These are phyloP conservation scores for Tetrapisispora iriomotensis DNA, from an alignment of 805 yeast genomes.

Conservation along the genomic window DNA sequence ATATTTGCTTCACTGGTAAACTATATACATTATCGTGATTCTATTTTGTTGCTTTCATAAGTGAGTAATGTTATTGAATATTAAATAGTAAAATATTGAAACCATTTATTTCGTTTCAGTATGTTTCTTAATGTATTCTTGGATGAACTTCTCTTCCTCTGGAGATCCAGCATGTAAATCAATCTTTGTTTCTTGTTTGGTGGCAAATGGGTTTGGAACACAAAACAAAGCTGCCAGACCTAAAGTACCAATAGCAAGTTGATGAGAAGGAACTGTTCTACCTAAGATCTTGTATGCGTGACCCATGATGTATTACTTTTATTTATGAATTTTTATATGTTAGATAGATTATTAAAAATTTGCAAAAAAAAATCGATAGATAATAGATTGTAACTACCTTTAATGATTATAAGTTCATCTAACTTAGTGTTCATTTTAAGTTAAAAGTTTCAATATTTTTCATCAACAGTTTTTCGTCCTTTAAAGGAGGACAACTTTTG, in stretches of 20 bases:
- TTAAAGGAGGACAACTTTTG: no score
- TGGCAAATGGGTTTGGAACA: slow-evolving; percentile 58
- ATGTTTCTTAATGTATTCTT: slow-evolving; percentile 36
- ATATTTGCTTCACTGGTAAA: not conserved
- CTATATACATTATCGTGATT: not conserved
- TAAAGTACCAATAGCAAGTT: slow-evolving; percentile 74
- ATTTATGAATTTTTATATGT: not conserved
- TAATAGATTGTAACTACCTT: no score
- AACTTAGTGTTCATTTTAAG: no score
- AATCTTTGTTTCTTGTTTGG: slow-evolving; percentile 52
- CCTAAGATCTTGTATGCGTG: slow-evolving; percentile 80
- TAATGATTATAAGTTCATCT: no score
- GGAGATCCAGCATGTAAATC: slow-evolving; percentile 66
- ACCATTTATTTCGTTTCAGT: not conserved
- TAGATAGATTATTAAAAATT: not conserved
- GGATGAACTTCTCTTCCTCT: slow-evolving; percentile 84
- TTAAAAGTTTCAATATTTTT: no score
- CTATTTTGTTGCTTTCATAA: not conserved
- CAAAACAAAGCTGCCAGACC: slow-evolving; percentile 54
- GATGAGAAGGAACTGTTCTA: slow-evolving; percentile 73
- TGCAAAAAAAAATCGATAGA: no score
- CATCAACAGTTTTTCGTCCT: no score
- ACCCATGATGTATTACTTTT: slow-evolving; percentile 36
- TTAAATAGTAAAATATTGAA: no score
- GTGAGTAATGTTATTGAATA: no score